Evolutionary conservation across 805 yeast species (phyloP), one percentile per base, ranked within the genome.

Genomic region (Lachancea waltii): DNA sequence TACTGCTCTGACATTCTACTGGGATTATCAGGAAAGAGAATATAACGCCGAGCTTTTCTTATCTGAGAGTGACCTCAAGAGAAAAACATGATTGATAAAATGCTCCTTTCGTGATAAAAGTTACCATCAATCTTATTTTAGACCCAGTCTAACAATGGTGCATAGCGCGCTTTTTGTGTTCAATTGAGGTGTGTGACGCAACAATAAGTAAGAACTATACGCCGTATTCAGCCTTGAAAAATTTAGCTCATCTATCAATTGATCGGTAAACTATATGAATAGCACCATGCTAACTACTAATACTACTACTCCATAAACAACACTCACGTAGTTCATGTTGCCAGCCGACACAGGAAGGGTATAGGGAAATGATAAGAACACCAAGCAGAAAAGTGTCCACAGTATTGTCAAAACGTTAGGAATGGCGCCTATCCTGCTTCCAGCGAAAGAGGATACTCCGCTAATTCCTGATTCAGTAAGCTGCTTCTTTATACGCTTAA

Each of bases 291-390:
- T 39, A 10, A 42, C 28, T 11, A 35, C n/a, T 23, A 46, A 25
- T 8, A 35, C 29, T 22, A 46, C 45, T 3, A 37, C 67, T n/a
- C 54, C 67, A 41, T 64, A 58, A 11, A 69, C 77, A 16, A 63
- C 76, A 13, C 65, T 55, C 16, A 72, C 71, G 45, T 77, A 77
- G 50, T 77, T 77, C 81, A 77, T 76, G 43, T 65, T 67, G 6
- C 64, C 67, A 8, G 63, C 64, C 4, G 66, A 60, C 2, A 67
- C 81, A 1, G 81, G 81, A 65, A 70, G 64, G 14, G 55, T 61
- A n/a, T 68, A 53, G 7, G 81, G 81, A 54, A 75, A 68, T 32
- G 72, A 69, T 53, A 65, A 73, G 54, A 76, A 69, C 5, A 73
- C 59, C 8, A 68, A 44, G 21, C 75, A 67, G 47, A 75, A 75